A percentile compares a stretch with the other conserved stretches of the same genome.
Evolutionary conservation across 345 rosid species (phyloP).

Genomic region (Eucalyptus globulus): DNA sequence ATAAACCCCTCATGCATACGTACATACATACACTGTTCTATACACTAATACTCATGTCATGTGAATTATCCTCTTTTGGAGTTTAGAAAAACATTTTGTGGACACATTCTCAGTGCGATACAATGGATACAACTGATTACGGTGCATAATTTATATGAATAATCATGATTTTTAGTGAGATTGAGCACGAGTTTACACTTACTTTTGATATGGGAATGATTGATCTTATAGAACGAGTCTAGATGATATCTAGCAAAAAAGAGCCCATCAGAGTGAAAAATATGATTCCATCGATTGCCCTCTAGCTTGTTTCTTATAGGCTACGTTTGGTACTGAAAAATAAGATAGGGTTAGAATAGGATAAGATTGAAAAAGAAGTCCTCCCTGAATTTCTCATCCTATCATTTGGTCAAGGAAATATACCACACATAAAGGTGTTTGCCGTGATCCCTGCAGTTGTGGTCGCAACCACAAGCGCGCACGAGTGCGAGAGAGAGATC

Average conservation of each 20-base stretch:
- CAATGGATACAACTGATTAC: background rate
- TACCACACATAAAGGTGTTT: background rate
- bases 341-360: background rate
- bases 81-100: fast-evolving
- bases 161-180: background rate
- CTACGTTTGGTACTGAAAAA: background rate
- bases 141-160: background rate
- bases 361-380: background rate
- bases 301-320: background rate
- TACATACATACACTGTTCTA: background rate
- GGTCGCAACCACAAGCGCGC: background rate
- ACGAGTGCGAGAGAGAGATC: background rate
- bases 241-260: background rate
- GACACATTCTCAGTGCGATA: background rate
- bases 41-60: background rate
- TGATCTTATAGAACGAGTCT: background rate
- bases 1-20: background rate
- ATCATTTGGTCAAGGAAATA: background rate
- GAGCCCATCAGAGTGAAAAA: background rate
- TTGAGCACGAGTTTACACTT: fast-evolving
- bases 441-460: fast-evolving
- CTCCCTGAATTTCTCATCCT: background rate
- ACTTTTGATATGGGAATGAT: background rate
- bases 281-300: background rate
- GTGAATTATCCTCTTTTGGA: background rate